Evolutionary conservation across 768 basidiomycete species (phyloP), one percentile per base, ranked within the genome.

Genomic region (Hemileccinum impolitum): DNA sequence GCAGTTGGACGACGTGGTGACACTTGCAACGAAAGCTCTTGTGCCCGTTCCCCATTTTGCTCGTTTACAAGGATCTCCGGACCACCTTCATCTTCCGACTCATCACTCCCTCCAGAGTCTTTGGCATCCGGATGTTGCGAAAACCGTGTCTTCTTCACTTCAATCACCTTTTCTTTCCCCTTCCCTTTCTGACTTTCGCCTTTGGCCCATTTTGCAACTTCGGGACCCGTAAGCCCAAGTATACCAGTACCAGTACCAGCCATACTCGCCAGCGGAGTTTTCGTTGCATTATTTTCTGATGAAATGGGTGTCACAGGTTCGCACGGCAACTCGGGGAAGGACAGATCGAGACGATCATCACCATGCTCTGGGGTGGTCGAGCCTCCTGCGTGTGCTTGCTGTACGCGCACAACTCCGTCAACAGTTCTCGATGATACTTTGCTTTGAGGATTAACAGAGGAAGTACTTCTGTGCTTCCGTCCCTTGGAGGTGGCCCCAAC

Each of bases 21-120:
- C 39, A 84, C 66, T 59, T 84, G 81, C 66, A 83, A 67, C 25
- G 73, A 74, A 46, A 76, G 66, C 42, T 74, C 73, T 18, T 72
- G 69, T 39, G 63, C 49, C 35, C 25, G 48, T 41, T 47, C 52
- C 32, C 41, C 48, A 39, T 72, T 65, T n/a, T 48, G 47, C 43
- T 49, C 52, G 23, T 48, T 47, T 30, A 36, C 37, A 14, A 14
- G 25, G 18, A 41, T 32, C 28, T 50, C 40, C 1, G 12, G 19
- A 0, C 3, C 30, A 9, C 43, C 46, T 26, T 54, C 55, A 13
- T 45, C 39, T 42, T 47, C 53, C 3, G 18, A 53, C 37, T 46
- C 50, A 28, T 55, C 51, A 26, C 44, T 43, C 13, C 51, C 56
- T 19, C 56, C 61, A 7, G 58, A 60, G 13, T 62, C 67, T 44